Base-by-base conservation (phyloP, 2,329 filamentous ascomycete species). In the Cordyceps farinosa region DNA sequence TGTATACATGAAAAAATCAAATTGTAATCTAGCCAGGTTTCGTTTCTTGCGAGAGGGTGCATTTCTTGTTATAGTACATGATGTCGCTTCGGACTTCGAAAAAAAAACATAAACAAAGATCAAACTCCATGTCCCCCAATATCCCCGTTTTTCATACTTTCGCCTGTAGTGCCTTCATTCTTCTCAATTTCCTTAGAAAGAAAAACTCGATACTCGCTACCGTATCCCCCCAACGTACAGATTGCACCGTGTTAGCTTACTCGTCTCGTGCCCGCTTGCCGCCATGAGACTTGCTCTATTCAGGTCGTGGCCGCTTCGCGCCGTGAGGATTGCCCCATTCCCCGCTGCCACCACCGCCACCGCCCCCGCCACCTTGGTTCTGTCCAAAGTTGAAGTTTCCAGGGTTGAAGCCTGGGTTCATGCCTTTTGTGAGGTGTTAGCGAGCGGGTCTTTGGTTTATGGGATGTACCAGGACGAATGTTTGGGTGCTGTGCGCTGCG, bases 291-390 rank as follows among this genome's bases (percentile, higher is more conserved):
- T 94, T 93, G 38, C 38, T 40, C 15, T 80, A 83, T 73, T 93
- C 91, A 65, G 90, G 90, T 66, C 91, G 84, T 67, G 90, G 88
- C 68, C 91, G 83, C 78, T 95, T 95, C 3, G 88, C 87, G 36
- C 90, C 90, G 69, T 94, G 91, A 6, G 91, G 91, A 70, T 94
- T 94, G 81, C 90, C 90, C 76, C 86, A 87, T 62, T 88, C 87
- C 64, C 87, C 77, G 29, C 56, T 30, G 62, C 76, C 77, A 54
- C 75, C 76, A 48, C 74, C 75, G 61, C 78, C 77, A 36, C 68
- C 74, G 47, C 75, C 77, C 36, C 68, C 74, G 47, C 75, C 75
- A 66, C 38, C 75, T 67, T 83, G 82, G 69, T 81, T 77, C 64
- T 74, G 78, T 54, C 81, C 79, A 74, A 92, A 94, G 78, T 71